A percentile compares a stretch with the other conserved stretches of the same genome.
These are phyloP conservation scores for Liquidambar formosana DNA, from an alignment of 164 flowering plant species.

Conservation along the genomic window DNA sequence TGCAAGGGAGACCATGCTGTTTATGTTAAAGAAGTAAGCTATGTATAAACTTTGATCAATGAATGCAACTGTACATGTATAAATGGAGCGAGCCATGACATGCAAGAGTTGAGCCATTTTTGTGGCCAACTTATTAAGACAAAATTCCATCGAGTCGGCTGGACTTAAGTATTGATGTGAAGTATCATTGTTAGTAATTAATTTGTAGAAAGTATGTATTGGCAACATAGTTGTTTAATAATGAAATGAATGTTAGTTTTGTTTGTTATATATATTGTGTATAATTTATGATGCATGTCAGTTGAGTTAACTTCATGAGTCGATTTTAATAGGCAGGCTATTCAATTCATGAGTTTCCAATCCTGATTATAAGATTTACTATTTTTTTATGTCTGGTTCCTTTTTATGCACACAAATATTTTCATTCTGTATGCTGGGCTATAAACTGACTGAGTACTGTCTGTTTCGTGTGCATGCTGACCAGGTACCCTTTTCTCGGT, in stretches of 20 bases:
- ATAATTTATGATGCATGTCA: not conserved
- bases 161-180: not conserved
- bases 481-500: constrained; percentile 68
- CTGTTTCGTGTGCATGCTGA: constrained; percentile 6
- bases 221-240: too few relatives aligned
- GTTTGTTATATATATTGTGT: not conserved
- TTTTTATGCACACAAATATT: not conserved
- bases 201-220: too few relatives aligned
- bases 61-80: not conserved
- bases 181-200: too few relatives aligned
- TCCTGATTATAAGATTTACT: not conserved
- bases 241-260: too few relatives aligned
- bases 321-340: not conserved
- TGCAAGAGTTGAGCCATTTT: not conserved
- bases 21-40: constrained; percentile 64
- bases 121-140: not conserved
- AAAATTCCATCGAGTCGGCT: not conserved
- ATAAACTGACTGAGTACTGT: constrained; percentile 2
- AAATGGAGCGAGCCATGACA: not conserved
- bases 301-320: too few relatives aligned
- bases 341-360: not conserved
- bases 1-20: constrained; percentile 76
- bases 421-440: not conserved
- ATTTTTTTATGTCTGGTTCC: not conserved
- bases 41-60: not conserved